These are phyloP conservation scores for Hymenoscyphus fraxineus DNA, from an alignment of 2,329 filamentous ascomycete species.

Conservation along the genomic window DNA sequence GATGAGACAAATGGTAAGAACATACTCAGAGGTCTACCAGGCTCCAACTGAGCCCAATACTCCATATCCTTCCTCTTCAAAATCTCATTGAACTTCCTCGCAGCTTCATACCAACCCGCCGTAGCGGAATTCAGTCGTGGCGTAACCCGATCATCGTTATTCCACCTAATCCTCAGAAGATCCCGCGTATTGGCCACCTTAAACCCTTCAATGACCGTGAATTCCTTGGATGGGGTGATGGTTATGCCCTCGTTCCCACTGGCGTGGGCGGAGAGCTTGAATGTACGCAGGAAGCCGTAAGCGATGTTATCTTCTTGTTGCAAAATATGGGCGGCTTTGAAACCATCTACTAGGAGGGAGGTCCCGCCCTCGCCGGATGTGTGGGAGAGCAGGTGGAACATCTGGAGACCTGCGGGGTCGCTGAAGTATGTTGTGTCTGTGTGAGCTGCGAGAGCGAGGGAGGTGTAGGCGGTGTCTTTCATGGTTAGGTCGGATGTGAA, in stretches of 20 bases:
- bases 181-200: slow-evolving; percentile 39
- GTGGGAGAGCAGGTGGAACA: slow-evolving; percentile 88
- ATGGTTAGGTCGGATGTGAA: slow-evolving; percentile 85
- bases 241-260: slow-evolving; percentile 82
- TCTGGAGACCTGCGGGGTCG: slow-evolving; percentile 84
- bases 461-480: slow-evolving; percentile 90
- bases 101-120: slow-evolving; percentile 72
- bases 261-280: slow-evolving; percentile 71
- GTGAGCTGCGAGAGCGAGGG: slow-evolving; percentile 75
- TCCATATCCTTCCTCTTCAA: slow-evolving; percentile 62
- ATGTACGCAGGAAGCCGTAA: slow-evolving; percentile 54
- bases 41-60: slow-evolving; percentile 76
- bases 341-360: slow-evolving; percentile 83
- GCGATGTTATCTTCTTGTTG: slow-evolving; percentile 48
- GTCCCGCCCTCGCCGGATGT: slow-evolving; percentile 66
- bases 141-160: slow-evolving; percentile 74
- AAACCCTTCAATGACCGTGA: slow-evolving; percentile 60
- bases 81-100: slow-evolving; percentile 68
- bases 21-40: slow-evolving; percentile 73
- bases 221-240: slow-evolving; percentile 66
- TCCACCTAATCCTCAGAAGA: slow-evolving; percentile 77
- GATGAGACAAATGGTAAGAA: slow-evolving; percentile 19
- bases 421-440: slow-evolving; percentile 97
- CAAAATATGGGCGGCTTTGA: slow-evolving; percentile 64
- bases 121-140: slow-evolving; percentile 10